Base-by-base conservation (phyloP, 2,329 filamentous ascomycete species). In the Coniochaeta hoffmannii region DNA sequence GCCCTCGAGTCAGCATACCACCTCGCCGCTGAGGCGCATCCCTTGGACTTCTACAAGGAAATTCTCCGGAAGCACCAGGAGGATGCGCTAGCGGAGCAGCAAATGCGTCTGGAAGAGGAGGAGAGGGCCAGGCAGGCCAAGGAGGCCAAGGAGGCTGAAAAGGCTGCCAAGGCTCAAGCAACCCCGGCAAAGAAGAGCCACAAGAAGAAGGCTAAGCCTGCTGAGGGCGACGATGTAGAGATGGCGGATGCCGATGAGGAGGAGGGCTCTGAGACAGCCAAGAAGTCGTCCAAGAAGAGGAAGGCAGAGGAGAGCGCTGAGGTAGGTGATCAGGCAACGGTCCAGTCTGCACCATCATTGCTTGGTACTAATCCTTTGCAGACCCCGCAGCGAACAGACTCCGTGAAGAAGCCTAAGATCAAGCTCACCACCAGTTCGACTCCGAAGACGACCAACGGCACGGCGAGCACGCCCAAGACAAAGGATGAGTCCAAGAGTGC, bases 261-360 rank as follows among this genome's bases (percentile, higher is more conserved):
- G 26, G 80, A 81, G 57, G 78, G 73, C 26, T 76, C 75, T 32
- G 64, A 67, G 51, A 70, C 73, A 62, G 70, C 73, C 57, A 80
- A 80, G 69, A 79, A 79, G 66, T 67, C 28, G 28, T n/a, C 79
- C 7, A 89, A 88, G 81, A 96, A 96, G 80, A 87, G 91, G 64
- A 96, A 96, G 81, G 87, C 90, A 66, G 88, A 84, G 14, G 90
- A 95, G 55, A 84, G 84, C n/a, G 79, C 78, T 24, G 87, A 87
- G 73, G 85, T 86, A 68, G 72, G 77, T 64, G 41, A n/a, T 9
- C n/a, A n/a, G n/a, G n/a, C n/a, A n/a, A n/a, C 1, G 15, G 12
- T 50, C 17, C 30, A 14, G 28, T 11, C 19, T 7, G n/a, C 31
- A 22, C n/a, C 9, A 24, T 8, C 26, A 28, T 19, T 17, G 31